phyloP scores from a whole-genome alignment of 495 filamentous ascomycete species.

The Lasiosphaeria ovina region DNA sequence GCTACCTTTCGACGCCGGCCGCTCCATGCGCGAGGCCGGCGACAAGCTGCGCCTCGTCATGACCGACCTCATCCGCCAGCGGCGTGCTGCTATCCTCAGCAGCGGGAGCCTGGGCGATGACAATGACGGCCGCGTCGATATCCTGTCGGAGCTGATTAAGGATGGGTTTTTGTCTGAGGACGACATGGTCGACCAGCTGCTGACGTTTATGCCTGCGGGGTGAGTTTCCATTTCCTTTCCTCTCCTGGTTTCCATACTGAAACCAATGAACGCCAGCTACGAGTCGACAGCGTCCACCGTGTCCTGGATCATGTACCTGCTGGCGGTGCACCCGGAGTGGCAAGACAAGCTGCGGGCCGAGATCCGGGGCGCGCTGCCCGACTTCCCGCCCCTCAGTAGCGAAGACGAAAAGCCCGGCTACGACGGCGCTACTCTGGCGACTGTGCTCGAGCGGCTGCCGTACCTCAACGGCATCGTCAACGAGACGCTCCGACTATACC shows the following conservation, averaged over 20 bases:
- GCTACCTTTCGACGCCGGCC: constrained; percentile 64
- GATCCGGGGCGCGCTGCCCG: constrained; percentile 58
- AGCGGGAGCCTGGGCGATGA: constrained; percentile 11
- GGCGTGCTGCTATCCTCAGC: constrained; percentile 56
- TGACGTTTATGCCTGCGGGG: constrained; percentile 80
- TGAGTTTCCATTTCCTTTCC: neutral
- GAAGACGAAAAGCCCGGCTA: constrained; percentile 5
- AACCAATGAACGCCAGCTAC: constrained; percentile 55
- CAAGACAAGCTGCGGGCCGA: constrained; percentile 47
- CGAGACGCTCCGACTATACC: constrained; percentile 43
- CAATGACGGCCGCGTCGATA: constrained; percentile 57
- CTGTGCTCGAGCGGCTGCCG: constrained; percentile 48
- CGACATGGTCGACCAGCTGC: constrained; percentile 79
- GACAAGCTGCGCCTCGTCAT: neutral
- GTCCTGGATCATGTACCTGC: constrained; percentile 50
- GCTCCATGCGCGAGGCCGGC: constrained; percentile 38
- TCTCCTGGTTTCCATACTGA: no score
- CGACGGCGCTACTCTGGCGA: constrained; percentile 42
- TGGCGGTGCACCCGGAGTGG: constrained; percentile 40
- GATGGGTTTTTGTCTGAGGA: constrained; percentile 72
- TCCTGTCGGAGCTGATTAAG: constrained; percentile 75
- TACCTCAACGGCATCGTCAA: constrained; percentile 47
- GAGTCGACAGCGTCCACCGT: constrained; percentile 59
- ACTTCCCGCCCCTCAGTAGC: constrained; percentile 26
- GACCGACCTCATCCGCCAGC: constrained; percentile 55